Base-by-base conservation (phyloP, 129 eudicot genomes). In the Cynara cardunculus region DNA sequence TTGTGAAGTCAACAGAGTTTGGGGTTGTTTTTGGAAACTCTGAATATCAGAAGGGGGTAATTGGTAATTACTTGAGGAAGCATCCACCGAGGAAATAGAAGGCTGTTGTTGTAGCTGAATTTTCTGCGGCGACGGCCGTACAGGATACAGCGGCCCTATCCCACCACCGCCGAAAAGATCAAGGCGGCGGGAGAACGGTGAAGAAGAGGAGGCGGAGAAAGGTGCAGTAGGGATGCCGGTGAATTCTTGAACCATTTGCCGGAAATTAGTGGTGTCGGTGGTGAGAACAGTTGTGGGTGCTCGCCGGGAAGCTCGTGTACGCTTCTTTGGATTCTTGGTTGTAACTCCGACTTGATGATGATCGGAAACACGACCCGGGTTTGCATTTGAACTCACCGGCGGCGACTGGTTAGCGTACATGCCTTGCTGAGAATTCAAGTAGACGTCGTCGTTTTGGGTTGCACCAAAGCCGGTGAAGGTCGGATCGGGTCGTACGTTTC, bases 201-300 rank as follows among this genome's bases (percentile, higher is more conserved):
- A 59, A 18, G 84, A 25, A 10, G 70, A 22, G 7, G 71, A 34
- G 24, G 72, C 34, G n/a, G 89, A 82, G 69, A 89, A 91, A 16
- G 97, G 94, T 18, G 90, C 76, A 0, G 94, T 78, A 0, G 97
- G 97, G 30, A 91, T 87, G 3, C 97, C 97, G 32, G 97, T 91
- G 83, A 87, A 91, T 67, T 91, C 97, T 74, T 91, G 97, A 65
- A 91, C 97, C 97, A 91, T 89, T 76, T 88, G 89, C 74, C 97
- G 75, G 84, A 91, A 91, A 8, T 91, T 91, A 3, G 88, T 64
- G 39, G 94, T 83, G 86, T 91, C 97, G 34, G 97, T 91, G 11
- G 90, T 87, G 25, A 91, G 87, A 3, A 91, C 97, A 4, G 97
- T 89, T 39, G 97, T 91, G 1, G 97, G 97, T 21, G 97, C 94